Evolutionary conservation across 805 yeast species (phyloP).

Genomic region (Barnettozyma vustinii): DNA sequence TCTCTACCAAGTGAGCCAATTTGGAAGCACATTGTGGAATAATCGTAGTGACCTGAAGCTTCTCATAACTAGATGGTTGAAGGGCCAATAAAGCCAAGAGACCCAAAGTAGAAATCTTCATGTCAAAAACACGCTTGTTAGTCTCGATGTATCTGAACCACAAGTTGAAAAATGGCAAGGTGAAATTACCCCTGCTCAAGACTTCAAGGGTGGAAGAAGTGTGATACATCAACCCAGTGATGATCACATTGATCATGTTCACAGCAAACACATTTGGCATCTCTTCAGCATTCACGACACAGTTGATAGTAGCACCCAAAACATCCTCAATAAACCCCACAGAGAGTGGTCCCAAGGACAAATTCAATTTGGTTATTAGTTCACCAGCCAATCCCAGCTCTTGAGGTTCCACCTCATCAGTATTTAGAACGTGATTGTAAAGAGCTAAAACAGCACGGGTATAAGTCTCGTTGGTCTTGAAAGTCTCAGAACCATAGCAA

Average conservation of each 20-base stretch:
- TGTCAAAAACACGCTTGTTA: slow-evolving; percentile 69
- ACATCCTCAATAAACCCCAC: slow-evolving; percentile 37
- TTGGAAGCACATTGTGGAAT: slow-evolving; percentile 46
- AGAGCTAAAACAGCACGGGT: slow-evolving; percentile 46
- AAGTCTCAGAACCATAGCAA: slow-evolving; percentile 48
- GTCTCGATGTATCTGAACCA: slow-evolving; percentile 59
- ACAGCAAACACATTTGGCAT: slow-evolving; percentile 35
- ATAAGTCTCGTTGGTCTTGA: slow-evolving; percentile 42
- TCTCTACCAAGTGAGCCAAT: slow-evolving; percentile 47
- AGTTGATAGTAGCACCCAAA: slow-evolving; percentile 38
- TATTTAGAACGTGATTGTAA: slow-evolving; percentile 35
- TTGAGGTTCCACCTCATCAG: slow-evolving; percentile 46
- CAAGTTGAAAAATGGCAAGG: slow-evolving; percentile 46
- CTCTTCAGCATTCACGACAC: slow-evolving; percentile 27
- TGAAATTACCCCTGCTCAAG: slow-evolving; percentile 39
- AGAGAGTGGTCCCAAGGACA: slow-evolving; percentile 46
- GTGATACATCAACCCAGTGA: slow-evolving; percentile 60
- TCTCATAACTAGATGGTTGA: slow-evolving; percentile 25
- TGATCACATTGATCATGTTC: slow-evolving; percentile 51
- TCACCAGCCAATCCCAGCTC: slow-evolving; percentile 59
- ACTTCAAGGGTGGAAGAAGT: slow-evolving; percentile 46
- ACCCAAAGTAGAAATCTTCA: slow-evolving; percentile 71
- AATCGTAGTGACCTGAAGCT: slow-evolving; percentile 31
- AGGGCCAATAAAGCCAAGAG: slow-evolving; percentile 42
- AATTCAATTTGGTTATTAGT: slow-evolving; percentile 56